Evolutionary conservation across 495 filamentous ascomycete species (phyloP).

Genomic region (Symbiotaphrina buchneri): DNA sequence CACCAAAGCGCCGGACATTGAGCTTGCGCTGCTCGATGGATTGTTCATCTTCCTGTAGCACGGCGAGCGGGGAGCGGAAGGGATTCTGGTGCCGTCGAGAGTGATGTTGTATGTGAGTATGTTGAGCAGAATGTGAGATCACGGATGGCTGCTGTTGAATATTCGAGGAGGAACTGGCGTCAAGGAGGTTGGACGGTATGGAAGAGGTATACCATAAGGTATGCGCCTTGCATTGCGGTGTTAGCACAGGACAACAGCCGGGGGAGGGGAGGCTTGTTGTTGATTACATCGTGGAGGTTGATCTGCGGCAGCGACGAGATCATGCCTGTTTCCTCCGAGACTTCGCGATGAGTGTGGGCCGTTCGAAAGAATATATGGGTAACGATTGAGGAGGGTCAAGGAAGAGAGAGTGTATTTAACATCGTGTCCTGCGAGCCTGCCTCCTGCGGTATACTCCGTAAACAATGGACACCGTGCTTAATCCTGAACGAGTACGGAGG

Average conservation of each 20-base stretch:
- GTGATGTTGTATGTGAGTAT: neutral
- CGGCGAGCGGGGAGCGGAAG: slow-evolving; percentile 7
- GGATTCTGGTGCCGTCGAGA: slow-evolving; percentile 5
- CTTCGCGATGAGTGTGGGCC: too few relatives aligned
- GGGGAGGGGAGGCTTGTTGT: neutral
- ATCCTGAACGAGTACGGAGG: too few relatives aligned
- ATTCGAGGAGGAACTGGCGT: neutral
- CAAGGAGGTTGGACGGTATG: neutral
- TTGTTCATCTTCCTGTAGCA: slow-evolving; percentile 13
- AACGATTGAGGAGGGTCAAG: too few relatives aligned
- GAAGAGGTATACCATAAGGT: slow-evolving; percentile 3
- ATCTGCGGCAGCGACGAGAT: slow-evolving; percentile 10
- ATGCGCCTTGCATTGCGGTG: slow-evolving; percentile 1
- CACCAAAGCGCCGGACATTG: slow-evolving; percentile 16
- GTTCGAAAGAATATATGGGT: too few relatives aligned
- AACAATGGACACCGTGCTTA: too few relatives aligned
- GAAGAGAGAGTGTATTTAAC: too few relatives aligned
- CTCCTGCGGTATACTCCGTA: too few relatives aligned
- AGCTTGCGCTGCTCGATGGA: slow-evolving; percentile 14
- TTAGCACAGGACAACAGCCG: slow-evolving; percentile 3
- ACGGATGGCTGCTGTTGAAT: neutral
- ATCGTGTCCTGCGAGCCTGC: too few relatives aligned
- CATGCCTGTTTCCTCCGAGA: too few relatives aligned
- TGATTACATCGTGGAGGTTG: slow-evolving; percentile 10
- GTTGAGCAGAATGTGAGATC: neutral